Percentiles rank a stretch among this genome's conserved stretches.
Conservation (phyloP, 768 basidiomycete genomes). For the Dioszegia aurantiaca region DNA sequence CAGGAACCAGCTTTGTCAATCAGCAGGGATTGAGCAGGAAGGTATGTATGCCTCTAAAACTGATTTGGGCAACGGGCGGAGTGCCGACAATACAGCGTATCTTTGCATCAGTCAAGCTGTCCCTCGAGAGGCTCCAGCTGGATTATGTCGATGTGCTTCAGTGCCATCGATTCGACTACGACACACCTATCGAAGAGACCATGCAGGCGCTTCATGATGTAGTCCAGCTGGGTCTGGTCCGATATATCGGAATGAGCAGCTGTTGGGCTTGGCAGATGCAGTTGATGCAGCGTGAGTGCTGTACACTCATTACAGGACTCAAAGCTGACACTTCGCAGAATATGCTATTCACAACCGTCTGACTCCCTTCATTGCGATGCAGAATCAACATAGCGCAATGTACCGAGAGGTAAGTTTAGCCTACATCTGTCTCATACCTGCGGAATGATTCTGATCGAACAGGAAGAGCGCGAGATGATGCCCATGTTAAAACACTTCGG, state of each 20-base stretch:
- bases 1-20: conserved; percentile 38
- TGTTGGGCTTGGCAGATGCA: conserved; percentile 54
- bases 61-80: too few relatives aligned
- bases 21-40: conserved; percentile 36
- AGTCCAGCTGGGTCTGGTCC: conserved; percentile 52
- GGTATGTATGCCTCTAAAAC: conserved; percentile 23
- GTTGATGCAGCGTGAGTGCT: conserved; percentile 45
- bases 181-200: conserved; percentile 64
- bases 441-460: not conserved
- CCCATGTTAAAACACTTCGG: conserved; percentile 54
- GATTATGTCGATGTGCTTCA: conserved; percentile 76
- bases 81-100: conserved; percentile 57
- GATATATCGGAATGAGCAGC: conserved; percentile 55
- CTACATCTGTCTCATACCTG: too few relatives aligned
- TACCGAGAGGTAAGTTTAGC: conserved; percentile 59
- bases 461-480: conserved; percentile 57
- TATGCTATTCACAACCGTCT: conserved; percentile 63
- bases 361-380: conserved; percentile 67
- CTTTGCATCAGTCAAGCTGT: conserved; percentile 61
- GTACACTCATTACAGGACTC: not conserved
- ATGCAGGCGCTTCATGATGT: conserved; percentile 56
- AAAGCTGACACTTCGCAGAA: conserved; percentile 50
- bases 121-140: conserved; percentile 66
- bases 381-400: conserved; percentile 63
- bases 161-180: conserved; percentile 60